phyloP scores from a whole-genome alignment of 495 filamentous ascomycete species.

The Aspergillus hancockii region DNA sequence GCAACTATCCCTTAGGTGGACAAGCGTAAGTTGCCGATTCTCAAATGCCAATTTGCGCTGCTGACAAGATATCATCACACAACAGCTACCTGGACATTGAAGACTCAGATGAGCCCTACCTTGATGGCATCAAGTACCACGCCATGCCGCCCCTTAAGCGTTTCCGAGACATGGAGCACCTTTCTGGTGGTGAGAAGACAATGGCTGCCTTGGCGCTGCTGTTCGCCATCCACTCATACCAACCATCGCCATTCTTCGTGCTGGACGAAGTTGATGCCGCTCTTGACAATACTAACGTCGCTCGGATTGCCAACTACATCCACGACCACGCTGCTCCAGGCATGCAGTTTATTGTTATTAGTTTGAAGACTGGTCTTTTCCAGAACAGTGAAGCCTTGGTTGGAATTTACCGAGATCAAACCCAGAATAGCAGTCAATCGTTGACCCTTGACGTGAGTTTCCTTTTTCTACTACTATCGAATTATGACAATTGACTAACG shows the following conservation, averaged over 20 bases:
- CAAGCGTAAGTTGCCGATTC: conserved; percentile 58
- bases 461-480: not conserved
- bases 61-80: not conserved
- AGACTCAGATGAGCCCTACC: conserved; percentile 87
- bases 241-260: conserved; percentile 95
- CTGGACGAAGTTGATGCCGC: conserved; percentile 98
- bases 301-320: conserved; percentile 93
- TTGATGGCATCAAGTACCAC: conserved; percentile 94
- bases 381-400: conserved; percentile 92
- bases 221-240: conserved; percentile 93
- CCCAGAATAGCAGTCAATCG: conserved; percentile 81
- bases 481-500: conserved; percentile 17
- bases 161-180: conserved; percentile 98
- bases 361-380: conserved; percentile 89
- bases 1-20: conserved; percentile 85
- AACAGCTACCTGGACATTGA: conserved; percentile 83
- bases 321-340: conserved; percentile 90
- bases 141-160: conserved; percentile 98
- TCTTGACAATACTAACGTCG: conserved; percentile 93
- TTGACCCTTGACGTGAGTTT: conserved; percentile 91
- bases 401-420: conserved; percentile 93
- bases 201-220: conserved; percentile 96
- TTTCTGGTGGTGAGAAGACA: conserved; percentile 97
- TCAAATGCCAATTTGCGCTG: not conserved
- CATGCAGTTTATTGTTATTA: conserved; percentile 99